Conservation (phyloP, 371 early-diverging fungal genomes). For the Mortierella sp. region DNA sequence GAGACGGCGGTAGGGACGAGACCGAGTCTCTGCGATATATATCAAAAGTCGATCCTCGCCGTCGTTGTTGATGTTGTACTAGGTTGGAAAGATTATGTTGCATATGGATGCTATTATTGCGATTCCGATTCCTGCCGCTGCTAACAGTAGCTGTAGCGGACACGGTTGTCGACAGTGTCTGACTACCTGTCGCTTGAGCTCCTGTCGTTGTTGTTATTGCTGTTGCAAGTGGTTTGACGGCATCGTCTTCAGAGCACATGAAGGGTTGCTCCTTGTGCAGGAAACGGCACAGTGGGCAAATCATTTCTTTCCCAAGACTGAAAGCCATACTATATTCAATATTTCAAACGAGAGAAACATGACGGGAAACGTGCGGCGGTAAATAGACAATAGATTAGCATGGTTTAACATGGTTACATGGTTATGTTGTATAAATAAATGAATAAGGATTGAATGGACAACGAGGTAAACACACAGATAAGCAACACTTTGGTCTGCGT, state of each 20-base stretch:
- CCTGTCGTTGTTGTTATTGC: not conserved
- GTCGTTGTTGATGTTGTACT: constrained; percentile 36
- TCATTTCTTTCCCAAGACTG: constrained; percentile 41
- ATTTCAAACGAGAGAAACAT: too few species aligned
- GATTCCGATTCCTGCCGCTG: constrained; percentile 30
- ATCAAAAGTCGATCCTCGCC: constrained; percentile 26
- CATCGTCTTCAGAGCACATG: constrained; percentile 25
- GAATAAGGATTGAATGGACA: too few species aligned
- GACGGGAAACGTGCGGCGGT: too few species aligned
- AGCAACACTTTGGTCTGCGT: too few species aligned
- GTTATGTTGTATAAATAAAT: not conserved
- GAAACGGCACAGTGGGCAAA: constrained; percentile 44
- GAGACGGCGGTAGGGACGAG: constrained; percentile 7
- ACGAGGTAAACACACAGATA: too few species aligned
- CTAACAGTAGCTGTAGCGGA: constrained; percentile 24
- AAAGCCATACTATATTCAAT: constrained; percentile 30
- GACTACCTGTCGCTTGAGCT: not conserved
- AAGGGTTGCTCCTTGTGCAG: constrained; percentile 48
- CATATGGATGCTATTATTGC: constrained; percentile 40
- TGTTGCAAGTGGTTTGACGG: constrained; percentile 19
- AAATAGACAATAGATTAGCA: too few species aligned
- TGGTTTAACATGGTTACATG: too few species aligned
- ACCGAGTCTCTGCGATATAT: constrained; percentile 18
- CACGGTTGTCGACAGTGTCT: constrained; percentile 1
- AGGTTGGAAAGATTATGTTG: constrained; percentile 43